Percentiles rank a stretch among this genome's conserved stretches.
Conservation (phyloP, 108 stramenopile genomes). For the Parietichytrium sp. region DNA sequence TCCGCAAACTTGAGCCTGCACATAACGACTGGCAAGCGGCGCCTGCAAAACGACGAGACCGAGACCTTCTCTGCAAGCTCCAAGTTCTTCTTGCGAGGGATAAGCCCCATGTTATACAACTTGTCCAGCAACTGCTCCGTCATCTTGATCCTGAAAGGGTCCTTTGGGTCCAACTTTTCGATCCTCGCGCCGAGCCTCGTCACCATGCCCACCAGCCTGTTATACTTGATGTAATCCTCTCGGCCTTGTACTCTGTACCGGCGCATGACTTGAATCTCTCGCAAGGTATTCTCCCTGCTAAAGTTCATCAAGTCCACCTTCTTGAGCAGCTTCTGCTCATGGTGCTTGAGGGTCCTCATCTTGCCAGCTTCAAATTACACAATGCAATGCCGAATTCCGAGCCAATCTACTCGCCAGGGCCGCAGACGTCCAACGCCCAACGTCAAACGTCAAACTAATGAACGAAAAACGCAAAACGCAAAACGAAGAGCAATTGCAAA, state of each 20-base stretch:
- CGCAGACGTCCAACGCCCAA: background rate
- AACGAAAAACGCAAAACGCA: background rate
- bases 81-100: constrained; percentile 78
- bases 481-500: background rate
- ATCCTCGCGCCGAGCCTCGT: constrained; percentile 83
- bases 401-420: background rate
- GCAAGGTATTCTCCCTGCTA: constrained; percentile 91
- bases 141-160: constrained; percentile 91
- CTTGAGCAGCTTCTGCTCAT: constrained; percentile 95
- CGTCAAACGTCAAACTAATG: background rate
- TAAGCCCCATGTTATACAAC: constrained; percentile 80
- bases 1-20: constrained; percentile 95
- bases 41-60: constrained; percentile 83
- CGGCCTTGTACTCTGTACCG: constrained; percentile 91
- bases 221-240: constrained; percentile 90
- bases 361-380: background rate
- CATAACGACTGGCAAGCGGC: constrained; percentile 96
- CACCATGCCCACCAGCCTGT: constrained; percentile 82
- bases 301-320: constrained; percentile 95
- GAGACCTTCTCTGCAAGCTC: constrained; percentile 86
- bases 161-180: constrained; percentile 77
- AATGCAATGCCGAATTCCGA: background rate
- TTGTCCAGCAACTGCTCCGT: constrained; percentile 92
- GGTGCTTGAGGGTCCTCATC: constrained; percentile 83
- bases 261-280: constrained; percentile 86